Percentiles rank a stretch among this genome's conserved stretches.
Evolutionary conservation across 2,329 filamentous ascomycete genomes (phyloP).

Genomic region (Paecilomyces sp.): DNA sequence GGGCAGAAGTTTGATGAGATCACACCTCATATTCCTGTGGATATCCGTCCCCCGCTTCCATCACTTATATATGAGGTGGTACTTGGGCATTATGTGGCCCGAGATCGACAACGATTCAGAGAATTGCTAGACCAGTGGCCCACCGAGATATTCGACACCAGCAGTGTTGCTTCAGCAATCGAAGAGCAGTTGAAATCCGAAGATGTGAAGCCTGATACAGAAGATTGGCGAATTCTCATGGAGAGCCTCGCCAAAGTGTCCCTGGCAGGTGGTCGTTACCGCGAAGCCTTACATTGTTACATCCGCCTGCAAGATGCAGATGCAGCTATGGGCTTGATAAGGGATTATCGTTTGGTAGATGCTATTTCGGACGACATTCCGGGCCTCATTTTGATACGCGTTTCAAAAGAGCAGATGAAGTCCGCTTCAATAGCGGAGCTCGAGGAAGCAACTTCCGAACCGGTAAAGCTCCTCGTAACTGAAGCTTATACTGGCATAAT

Average conservation of each 20-base stretch:
- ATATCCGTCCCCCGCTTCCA: slow-evolving; percentile 71
- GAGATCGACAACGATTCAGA: slow-evolving; percentile 66
- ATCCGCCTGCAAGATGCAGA: slow-evolving; percentile 90
- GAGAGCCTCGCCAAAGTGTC: slow-evolving; percentile 79
- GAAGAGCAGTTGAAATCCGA: slow-evolving; percentile 74
- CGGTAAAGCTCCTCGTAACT: slow-evolving; percentile 77
- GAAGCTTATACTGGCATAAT: slow-evolving; percentile 88
- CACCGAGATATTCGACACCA: slow-evolving; percentile 73
- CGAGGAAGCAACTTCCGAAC: slow-evolving; percentile 72
- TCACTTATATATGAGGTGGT: slow-evolving; percentile 82
- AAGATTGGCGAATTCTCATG: slow-evolving; percentile 88
- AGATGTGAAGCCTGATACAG: slow-evolving; percentile 66
- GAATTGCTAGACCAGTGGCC: slow-evolving; percentile 79
- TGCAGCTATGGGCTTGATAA: slow-evolving; percentile 76
- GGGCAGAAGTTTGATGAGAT: slow-evolving; percentile 86
- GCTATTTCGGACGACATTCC: slow-evolving; percentile 85
- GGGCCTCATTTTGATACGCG: slow-evolving; percentile 78
- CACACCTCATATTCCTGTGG: slow-evolving; percentile 70
- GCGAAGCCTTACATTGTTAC: slow-evolving; percentile 81
- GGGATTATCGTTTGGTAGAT: slow-evolving; percentile 82
- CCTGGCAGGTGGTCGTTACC: slow-evolving; percentile 69
- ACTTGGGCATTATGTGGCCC: slow-evolving; percentile 78
- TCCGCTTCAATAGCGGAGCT: slow-evolving; percentile 63
- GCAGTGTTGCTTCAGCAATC: slow-evolving; percentile 67
- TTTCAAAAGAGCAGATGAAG: slow-evolving; percentile 62